These are phyloP conservation scores for Rehmannia glutinosa DNA, from an alignment of 257 asterid genomes.

Conservation along the genomic window DNA sequence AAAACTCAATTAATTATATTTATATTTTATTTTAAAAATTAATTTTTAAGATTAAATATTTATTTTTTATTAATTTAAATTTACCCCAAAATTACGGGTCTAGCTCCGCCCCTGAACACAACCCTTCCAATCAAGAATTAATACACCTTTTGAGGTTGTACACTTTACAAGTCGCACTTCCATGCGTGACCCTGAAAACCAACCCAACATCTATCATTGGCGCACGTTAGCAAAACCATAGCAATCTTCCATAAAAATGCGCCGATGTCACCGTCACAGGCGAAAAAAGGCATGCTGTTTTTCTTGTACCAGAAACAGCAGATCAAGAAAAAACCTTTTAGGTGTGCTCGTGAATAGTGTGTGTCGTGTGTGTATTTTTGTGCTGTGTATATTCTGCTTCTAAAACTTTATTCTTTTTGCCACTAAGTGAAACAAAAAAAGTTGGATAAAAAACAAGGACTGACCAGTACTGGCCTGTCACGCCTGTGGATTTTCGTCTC, in stretches of 20 bases:
- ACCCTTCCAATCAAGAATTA: too few species aligned
- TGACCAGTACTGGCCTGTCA: too few species aligned
- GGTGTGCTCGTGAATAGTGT: constrained; percentile 36
- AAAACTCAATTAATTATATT: too few species aligned
- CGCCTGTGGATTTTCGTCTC: constrained; percentile 10
- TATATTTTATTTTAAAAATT: too few species aligned
- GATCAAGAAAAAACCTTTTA: background rate
- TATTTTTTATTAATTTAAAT: too few species aligned
- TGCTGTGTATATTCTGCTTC: constrained; percentile 18
- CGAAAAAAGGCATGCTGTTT: background rate
- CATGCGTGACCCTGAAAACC: background rate
- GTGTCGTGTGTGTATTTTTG: constrained; percentile 15
- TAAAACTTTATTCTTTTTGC: constrained; percentile 29
- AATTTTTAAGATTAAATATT: too few species aligned
- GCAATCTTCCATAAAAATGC: constrained; percentile 9
- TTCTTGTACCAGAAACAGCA: background rate
- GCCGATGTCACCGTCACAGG: background rate
- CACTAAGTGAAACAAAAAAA: background rate
- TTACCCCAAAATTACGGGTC: too few species aligned
- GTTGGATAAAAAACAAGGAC: too few species aligned
- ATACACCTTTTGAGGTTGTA: too few species aligned
- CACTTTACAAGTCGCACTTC: background rate
- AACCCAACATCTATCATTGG: constrained; percentile 19
- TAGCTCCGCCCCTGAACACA: too few species aligned
- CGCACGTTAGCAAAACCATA: constrained; percentile 13